Evolutionary conservation across 2,329 filamentous ascomycete species (phyloP).

Genomic region (Neofusicoccum umdonicola): DNA sequence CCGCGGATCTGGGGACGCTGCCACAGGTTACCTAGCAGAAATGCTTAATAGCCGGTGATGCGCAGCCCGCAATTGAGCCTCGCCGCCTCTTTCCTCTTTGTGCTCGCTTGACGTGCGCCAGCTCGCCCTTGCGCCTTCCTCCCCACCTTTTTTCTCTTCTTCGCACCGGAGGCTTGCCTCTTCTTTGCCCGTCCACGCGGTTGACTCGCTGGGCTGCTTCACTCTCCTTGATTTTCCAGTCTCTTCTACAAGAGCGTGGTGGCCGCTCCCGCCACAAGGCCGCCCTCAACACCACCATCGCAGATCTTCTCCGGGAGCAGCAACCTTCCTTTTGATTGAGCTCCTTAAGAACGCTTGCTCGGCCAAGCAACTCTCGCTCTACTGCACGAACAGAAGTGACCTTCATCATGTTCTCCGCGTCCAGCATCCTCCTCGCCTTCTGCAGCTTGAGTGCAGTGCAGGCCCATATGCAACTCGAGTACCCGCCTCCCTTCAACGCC

Average conservation of each 20-base stretch:
- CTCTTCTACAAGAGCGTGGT: neutral
- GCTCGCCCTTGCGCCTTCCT: neutral
- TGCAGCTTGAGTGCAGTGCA: constrained; percentile 6
- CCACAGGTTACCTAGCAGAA: neutral
- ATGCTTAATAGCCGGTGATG: neutral
- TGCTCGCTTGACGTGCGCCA: neutral
- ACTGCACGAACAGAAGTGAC: neutral
- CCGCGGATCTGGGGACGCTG: neutral
- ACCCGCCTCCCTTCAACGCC: constrained; percentile 13
- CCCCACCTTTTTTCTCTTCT: neutral
- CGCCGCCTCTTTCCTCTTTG: neutral
- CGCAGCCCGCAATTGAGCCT: neutral
- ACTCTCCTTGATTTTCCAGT: neutral
- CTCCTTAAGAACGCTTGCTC: neutral
- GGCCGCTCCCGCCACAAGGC: neutral
- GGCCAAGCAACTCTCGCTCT: neutral
- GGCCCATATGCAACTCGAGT: constrained; percentile 17
- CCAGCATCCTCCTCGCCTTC: neutral
- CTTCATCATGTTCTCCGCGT: neutral
- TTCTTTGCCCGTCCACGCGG: neutral
- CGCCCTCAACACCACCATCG: neutral
- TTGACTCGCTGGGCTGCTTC: neutral
- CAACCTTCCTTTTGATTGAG: neutral
- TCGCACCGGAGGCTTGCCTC: neutral
- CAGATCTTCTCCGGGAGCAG: neutral